Percentiles rank a stretch among this genome's conserved stretches.
These are phyloP conservation scores for Cladophialophora bantiana DNA, from an alignment of 2,329 filamentous ascomycete species.

Conservation along the genomic window DNA sequence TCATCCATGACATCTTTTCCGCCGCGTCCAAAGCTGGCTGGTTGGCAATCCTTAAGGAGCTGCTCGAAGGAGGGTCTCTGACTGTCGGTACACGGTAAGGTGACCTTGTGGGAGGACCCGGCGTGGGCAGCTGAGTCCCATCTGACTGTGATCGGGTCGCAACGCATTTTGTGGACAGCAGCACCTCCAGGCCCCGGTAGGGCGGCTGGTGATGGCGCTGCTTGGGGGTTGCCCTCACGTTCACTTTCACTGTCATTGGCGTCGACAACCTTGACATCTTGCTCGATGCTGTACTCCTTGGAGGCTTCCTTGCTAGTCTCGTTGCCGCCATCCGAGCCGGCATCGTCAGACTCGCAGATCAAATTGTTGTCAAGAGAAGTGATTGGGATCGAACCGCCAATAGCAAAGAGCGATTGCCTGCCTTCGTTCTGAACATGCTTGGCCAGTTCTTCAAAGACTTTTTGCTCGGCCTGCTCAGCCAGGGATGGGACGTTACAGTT, in stretches of 20 bases:
- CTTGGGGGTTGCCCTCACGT: not conserved
- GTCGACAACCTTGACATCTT: not conserved
- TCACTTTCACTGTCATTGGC: not conserved
- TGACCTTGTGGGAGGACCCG: conserved; percentile 2
- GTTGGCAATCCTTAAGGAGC: conserved; percentile 14
- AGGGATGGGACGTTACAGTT: not conserved
- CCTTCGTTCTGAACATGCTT: not conserved
- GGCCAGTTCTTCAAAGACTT: conserved; percentile 6
- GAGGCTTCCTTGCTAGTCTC: not conserved
- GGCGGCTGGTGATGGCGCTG: not conserved
- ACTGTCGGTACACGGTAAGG: not conserved
- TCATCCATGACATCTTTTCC: conserved; percentile 10
- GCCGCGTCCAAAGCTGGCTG: conserved; percentile 9
- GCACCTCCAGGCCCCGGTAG: not conserved
- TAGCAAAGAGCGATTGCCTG: conserved; percentile 5
- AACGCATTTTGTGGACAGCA: conserved; percentile 11
- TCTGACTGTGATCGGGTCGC: conserved; percentile 13
- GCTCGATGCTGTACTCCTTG: not conserved
- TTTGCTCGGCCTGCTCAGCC: conserved; percentile 5
- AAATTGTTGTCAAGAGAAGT: not conserved
- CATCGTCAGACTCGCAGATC: conserved; percentile 12
- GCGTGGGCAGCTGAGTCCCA: not conserved
- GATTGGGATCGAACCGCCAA: conserved; percentile 8
- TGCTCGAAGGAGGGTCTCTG: conserved; percentile 10
- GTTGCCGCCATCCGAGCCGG: not conserved